Percentiles rank a stretch among this genome's conserved stretches.
Evolutionary conservation across 1,284 basidiomycete species (phyloP).

Genomic region (Irpex lacteus): DNA sequence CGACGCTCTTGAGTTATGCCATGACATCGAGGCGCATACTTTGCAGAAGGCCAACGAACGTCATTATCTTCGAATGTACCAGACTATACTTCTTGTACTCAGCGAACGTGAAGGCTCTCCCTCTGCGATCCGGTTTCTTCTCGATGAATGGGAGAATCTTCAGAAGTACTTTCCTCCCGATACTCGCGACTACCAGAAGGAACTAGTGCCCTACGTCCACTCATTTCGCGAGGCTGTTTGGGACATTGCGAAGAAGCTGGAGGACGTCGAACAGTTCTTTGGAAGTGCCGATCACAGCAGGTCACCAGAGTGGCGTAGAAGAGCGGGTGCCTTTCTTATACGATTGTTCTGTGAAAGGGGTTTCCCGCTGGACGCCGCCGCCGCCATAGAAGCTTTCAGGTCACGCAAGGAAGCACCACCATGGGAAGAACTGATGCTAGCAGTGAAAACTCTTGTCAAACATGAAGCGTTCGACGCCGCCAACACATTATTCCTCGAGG

Average conservation of each 20-base stretch:
- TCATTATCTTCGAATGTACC: conserved; percentile 30
- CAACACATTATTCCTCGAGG: conserved; percentile 35
- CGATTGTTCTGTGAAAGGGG: neutral
- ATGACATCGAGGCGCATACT: conserved; percentile 16
- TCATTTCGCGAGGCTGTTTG: conserved; percentile 31
- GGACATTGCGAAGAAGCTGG: conserved; percentile 24
- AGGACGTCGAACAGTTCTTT: conserved; percentile 35
- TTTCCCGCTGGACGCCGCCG: conserved; percentile 30
- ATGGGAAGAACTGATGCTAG: conserved; percentile 28
- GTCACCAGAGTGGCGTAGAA: neutral
- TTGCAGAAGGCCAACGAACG: neutral
- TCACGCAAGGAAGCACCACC: conserved; percentile 32
- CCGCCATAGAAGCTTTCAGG: conserved; percentile 42
- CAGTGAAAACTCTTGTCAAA: conserved; percentile 47
- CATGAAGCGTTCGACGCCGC: conserved; percentile 41
- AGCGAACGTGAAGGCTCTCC: conserved; percentile 33
- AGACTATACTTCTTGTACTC: conserved; percentile 39
- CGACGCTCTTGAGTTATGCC: conserved; percentile 16
- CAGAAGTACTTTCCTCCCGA: conserved; percentile 27
- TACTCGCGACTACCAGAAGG: conserved; percentile 10
- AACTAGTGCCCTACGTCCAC: neutral
- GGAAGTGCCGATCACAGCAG: conserved; percentile 3
- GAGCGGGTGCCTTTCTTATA: conserved; percentile 2
- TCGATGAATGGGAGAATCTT: conserved; percentile 41
- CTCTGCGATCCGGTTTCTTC: conserved; percentile 43